These are phyloP conservation scores for Poronia punctata DNA, from an alignment of 495 filamentous ascomycete genomes.

Conservation along the genomic window DNA sequence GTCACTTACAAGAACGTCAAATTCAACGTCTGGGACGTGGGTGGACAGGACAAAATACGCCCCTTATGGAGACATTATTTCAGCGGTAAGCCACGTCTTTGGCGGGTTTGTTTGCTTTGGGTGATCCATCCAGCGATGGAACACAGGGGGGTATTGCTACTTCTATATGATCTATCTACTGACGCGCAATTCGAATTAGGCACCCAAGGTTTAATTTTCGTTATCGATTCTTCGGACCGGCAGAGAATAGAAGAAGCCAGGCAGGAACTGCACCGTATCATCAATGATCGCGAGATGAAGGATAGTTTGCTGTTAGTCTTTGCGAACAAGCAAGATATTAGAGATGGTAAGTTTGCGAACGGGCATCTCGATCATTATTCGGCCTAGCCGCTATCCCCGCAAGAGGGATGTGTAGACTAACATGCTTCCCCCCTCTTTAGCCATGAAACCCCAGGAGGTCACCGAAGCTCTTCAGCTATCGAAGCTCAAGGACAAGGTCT, in stretches of 20 bases:
- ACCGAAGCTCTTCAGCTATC: slow-evolving; percentile 77
- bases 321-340: slow-evolving; percentile 96
- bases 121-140: too few relatives aligned
- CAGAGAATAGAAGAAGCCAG: slow-evolving; percentile 82
- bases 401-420: slow-evolving; percentile 6
- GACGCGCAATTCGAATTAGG: slow-evolving; percentile 39
- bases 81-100: slow-evolving; percentile 57
- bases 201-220: slow-evolving; percentile 96
- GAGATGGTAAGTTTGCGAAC: slow-evolving; percentile 67
- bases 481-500: slow-evolving; percentile 83
- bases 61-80: slow-evolving; percentile 99
- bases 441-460: slow-evolving; percentile 80
- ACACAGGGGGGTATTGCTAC: too few relatives aligned
- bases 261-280: slow-evolving; percentile 87
- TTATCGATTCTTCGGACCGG: slow-evolving; percentile 87
- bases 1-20: slow-evolving; percentile 98
- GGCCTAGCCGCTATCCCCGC: neutral
- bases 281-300: slow-evolving; percentile 97
- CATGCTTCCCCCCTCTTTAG: slow-evolving; percentile 34
- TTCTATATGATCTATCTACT: neutral
- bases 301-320: slow-evolving; percentile 90
- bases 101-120: too few relatives aligned
- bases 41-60: slow-evolving; percentile 98
- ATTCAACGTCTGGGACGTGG: slow-evolving; percentile 99
- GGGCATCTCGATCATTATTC: neutral